A percentile compares a stretch with the other conserved stretches of the same genome.
Evolutionary conservation across 2,329 filamentous ascomycete species (phyloP).

Genomic region (Neofusicoccum kwambonambiense): DNA sequence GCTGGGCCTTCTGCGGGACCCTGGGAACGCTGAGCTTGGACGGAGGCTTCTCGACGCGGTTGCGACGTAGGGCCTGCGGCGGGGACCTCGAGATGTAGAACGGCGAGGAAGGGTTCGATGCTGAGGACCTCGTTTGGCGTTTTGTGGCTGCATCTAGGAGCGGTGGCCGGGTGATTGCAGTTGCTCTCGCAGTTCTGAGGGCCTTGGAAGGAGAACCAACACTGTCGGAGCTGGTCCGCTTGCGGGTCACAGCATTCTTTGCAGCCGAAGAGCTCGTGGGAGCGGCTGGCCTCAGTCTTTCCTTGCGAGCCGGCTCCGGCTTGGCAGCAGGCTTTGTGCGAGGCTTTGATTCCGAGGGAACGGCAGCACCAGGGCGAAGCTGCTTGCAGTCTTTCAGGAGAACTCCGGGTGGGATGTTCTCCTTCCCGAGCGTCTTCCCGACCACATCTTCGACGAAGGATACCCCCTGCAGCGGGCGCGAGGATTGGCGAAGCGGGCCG

Average conservation of each 20-base stretch:
- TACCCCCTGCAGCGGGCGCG: conserved; percentile 39
- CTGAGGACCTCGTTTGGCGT: conserved; percentile 20
- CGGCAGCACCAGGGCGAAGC: background rate
- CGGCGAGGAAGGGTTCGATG: conserved; percentile 32
- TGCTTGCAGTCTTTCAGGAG: conserved; percentile 24
- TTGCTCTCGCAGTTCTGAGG: conserved; percentile 30
- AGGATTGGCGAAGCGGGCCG: conserved; percentile 49
- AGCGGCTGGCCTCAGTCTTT: background rate
- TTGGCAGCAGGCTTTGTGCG: background rate
- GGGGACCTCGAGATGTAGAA: conserved; percentile 38
- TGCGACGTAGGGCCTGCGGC: conserved; percentile 32
- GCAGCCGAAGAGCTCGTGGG: background rate
- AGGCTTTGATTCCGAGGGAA: background rate
- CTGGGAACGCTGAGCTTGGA: conserved; percentile 35
- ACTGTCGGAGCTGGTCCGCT: conserved; percentile 34
- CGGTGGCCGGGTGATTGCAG: conserved; percentile 28
- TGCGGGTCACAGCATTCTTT: conserved; percentile 23
- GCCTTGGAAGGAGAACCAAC: conserved; percentile 35
- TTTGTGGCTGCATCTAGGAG: background rate
- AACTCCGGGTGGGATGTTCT: conserved; percentile 59
- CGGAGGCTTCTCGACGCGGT: conserved; percentile 26
- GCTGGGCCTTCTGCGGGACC: conserved; percentile 30
- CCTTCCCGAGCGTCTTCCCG: conserved; percentile 59
- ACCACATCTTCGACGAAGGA: conserved; percentile 45
- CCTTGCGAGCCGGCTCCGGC: background rate